Conservation (phyloP, 306 rosid genomes). For the Hippophae gyantsensis region DNA sequence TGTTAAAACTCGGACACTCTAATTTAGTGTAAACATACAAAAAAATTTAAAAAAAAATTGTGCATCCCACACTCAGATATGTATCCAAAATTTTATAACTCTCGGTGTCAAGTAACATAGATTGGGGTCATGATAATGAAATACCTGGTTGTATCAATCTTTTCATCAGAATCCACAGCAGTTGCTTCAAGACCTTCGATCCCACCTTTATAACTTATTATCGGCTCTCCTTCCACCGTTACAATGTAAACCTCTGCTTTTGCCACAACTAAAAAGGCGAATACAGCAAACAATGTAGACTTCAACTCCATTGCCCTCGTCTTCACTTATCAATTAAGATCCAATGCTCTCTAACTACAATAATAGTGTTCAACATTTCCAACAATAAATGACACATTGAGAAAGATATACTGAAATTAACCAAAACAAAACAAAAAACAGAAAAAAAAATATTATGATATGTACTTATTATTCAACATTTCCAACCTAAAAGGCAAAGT, state of each 20-base stretch:
- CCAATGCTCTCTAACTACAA: constrained; percentile 22
- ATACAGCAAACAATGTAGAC: constrained; percentile 25
- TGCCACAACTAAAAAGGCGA: constrained; percentile 30
- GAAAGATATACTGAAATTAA: background rate
- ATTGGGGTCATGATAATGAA: background rate
- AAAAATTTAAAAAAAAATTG: no score
- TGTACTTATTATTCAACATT: background rate
- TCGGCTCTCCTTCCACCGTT: constrained; percentile 85
- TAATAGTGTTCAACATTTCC: constrained; percentile 11
- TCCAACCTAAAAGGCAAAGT: background rate
- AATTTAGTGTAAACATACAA: no score
- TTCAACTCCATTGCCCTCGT: constrained; percentile 40
- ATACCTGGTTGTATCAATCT: constrained; percentile 80
- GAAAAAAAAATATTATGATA: background rate
- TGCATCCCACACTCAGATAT: no score
- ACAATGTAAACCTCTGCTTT: constrained; percentile 72
- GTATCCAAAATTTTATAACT: no score
- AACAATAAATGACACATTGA: constrained; percentile 5
- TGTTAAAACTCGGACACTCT: no score
- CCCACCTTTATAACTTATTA: constrained; percentile 81
- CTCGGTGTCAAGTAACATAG: no score
- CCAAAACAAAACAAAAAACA: background rate
- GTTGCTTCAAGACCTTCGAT: constrained; percentile 91
- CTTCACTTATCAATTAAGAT: constrained; percentile 12
- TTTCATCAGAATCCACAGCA: constrained; percentile 86